phyloP scores from a whole-genome alignment of 1,284 basidiomycete genomes.

The Amylostereum areolatum region DNA sequence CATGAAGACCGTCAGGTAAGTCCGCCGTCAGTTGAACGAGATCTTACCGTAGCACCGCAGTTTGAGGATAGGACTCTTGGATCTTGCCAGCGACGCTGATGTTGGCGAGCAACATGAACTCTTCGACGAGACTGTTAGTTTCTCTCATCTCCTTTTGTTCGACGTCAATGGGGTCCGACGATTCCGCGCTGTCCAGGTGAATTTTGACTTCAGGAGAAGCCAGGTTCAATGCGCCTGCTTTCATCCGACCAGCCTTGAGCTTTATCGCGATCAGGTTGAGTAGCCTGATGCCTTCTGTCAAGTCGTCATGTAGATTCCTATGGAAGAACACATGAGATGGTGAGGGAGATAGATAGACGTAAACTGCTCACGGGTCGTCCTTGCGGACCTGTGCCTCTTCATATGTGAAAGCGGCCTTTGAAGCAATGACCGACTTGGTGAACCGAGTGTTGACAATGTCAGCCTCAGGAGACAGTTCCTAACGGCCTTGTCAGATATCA shows the following conservation, averaged over 20 bases:
- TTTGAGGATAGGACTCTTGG: slow-evolving; percentile 93
- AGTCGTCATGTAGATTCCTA: slow-evolving; percentile 72
- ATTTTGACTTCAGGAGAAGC: slow-evolving; percentile 99
- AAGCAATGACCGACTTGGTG: slow-evolving; percentile 94
- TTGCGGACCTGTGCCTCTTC: slow-evolving; percentile 94
- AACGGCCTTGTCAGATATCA: not conserved
- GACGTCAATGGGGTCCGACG: slow-evolving; percentile 93
- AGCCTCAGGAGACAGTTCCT: slow-evolving; percentile 85
- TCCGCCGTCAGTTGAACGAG: not conserved
- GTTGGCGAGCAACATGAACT: slow-evolving; percentile 99
- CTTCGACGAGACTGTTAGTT: slow-evolving; percentile 96
- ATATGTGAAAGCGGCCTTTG: slow-evolving; percentile 96
- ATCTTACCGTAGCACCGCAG: slow-evolving; percentile 81
- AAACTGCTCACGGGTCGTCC: slow-evolving; percentile 71
- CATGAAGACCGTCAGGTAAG: not conserved
- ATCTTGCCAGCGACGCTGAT: slow-evolving; percentile 91
- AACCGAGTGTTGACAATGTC: slow-evolving; percentile 91
- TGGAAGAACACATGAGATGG: slow-evolving; percentile 4
- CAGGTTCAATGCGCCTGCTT: slow-evolving; percentile 91
- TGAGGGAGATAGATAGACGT: no score
- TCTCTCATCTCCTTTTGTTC: slow-evolving; percentile 93
- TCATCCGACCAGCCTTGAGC: slow-evolving; percentile 84
- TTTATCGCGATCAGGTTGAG: slow-evolving; percentile 87
- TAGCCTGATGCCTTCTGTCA: slow-evolving; percentile 87
- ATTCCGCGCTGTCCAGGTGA: slow-evolving; percentile 88